Evolutionary conservation across 2,329 filamentous ascomycete species (phyloP), one percentile per base, ranked within the genome.

Genomic region (Calonectria ilicicola): DNA sequence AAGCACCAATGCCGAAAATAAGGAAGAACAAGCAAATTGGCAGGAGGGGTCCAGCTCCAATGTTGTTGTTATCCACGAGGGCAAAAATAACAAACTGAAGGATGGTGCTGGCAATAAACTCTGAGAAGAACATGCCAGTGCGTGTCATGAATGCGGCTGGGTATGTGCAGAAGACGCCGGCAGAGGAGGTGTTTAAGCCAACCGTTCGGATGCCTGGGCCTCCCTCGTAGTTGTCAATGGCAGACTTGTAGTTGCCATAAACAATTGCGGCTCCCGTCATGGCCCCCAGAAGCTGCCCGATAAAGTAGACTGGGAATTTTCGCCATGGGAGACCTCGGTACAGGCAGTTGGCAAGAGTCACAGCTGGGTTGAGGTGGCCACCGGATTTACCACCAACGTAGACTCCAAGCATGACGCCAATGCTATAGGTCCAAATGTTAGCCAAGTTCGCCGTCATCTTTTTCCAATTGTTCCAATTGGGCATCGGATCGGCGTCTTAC

Each of bases 51-150:
- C 90, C 90, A 2, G 91, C 90, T 4, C 90, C 91, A 17, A 88
- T 85, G 77, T 90, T 90, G 47, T 82, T 82, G 60, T 85, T 85
- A 74, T 93, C 91, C 69, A 92, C 91, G 63, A 95, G 83, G 0
- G 92, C 92, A 79, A 93, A 94, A 60, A 95, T 93, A 72, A 91
- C 86, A 78, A 94, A 93, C 89, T 94, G 93, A 27, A 95, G 84
- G 38, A 95, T 87, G 0, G 91, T 84, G 70, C 89, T 92, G 19
- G 92, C 91, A 63, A 95, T 86, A 75, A 94, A 92, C 77, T 95
- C 93, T 23, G 90, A 92, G 79, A 94, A 93, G 83, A 94, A 93
- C 83, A 93, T 91, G 60, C 89, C 90, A 0, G 91, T 89, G 63
- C 88, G 91, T 3, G 90, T 92, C 86, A 94, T 87, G 82, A 94